phyloP scores from a whole-genome alignment of 441 rosid species.

The Pelargonium exstipulatum region DNA sequence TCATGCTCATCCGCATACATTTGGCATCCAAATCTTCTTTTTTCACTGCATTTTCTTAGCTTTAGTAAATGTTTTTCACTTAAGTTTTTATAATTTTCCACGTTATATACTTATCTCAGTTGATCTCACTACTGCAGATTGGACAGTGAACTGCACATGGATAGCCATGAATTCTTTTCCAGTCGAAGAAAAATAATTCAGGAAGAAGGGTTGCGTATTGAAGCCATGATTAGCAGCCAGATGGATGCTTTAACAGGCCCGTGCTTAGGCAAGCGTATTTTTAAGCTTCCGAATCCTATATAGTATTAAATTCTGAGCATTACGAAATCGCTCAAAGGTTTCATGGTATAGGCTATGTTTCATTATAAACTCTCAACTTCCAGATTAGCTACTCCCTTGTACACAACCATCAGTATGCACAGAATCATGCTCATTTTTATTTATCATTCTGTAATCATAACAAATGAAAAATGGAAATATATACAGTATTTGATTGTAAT shows the following conservation, averaged over 20 bases:
- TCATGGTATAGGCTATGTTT: background rate
- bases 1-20: no score
- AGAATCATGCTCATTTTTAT: no score
- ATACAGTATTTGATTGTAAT: no score
- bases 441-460: no score
- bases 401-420: no score
- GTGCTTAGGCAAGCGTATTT: conserved; percentile 35
- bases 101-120: background rate
- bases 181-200: conserved; percentile 32
- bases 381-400: no score
- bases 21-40: no score
- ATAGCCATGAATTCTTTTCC: conserved; percentile 33
- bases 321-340: conserved; percentile 20
- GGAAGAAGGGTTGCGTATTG: conserved; percentile 33
- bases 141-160: conserved; percentile 38
- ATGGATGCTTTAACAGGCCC: conserved; percentile 58
- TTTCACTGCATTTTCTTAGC: background rate
- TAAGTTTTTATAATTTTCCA: background rate
- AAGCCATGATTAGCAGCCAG: conserved; percentile 50
- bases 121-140: conserved; percentile 33
- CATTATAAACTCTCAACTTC: background rate
- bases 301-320: conserved; percentile 25
- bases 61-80: no score
- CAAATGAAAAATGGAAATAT: no score
- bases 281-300: conserved; percentile 61